Percentiles rank a stretch among this genome's conserved stretches.
These are phyloP conservation scores for Insectozyma bohioensis DNA, from an alignment of 1,139 yeast species.

Conservation along the genomic window DNA sequence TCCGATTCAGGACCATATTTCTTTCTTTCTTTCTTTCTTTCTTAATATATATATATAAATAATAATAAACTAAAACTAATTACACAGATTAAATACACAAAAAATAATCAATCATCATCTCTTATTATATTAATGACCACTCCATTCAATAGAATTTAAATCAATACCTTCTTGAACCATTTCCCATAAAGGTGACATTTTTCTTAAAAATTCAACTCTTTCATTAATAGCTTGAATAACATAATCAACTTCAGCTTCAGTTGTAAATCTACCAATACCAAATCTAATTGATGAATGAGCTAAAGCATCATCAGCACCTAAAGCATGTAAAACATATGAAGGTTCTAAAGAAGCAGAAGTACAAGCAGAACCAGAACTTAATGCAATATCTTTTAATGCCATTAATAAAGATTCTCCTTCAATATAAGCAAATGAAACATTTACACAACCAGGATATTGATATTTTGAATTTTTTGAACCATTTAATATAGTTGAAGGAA, in stretches of 20 bases:
- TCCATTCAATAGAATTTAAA: slow-evolving; percentile 92
- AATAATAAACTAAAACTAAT: background rate
- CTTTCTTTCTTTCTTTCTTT: too few species aligned
- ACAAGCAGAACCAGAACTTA: slow-evolving; percentile 98
- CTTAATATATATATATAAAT: too few species aligned
- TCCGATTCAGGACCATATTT: too few species aligned
- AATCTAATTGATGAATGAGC: slow-evolving; percentile 97
- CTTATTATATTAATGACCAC: slow-evolving; percentile 61
- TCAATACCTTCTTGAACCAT: slow-evolving; percentile 99
- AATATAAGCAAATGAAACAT: slow-evolving; percentile 92
- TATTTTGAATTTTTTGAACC: slow-evolving; percentile 66
- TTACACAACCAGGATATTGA: slow-evolving; percentile 89
- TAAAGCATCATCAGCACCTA: slow-evolving; percentile 97
- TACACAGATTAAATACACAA: background rate
- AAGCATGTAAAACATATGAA: slow-evolving; percentile 90
- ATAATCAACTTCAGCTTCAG: slow-evolving; percentile 93
- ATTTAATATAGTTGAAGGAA: slow-evolving; percentile 87
- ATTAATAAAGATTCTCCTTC: slow-evolving; percentile 97
- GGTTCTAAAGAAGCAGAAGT: slow-evolving; percentile 98
- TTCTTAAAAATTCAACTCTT: slow-evolving; percentile 88
- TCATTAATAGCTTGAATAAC: slow-evolving; percentile 85
- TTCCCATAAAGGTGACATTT: slow-evolving; percentile 96
- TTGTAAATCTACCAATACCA: slow-evolving; percentile 96
- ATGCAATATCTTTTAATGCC: slow-evolving; percentile 97
- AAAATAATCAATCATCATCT: background rate